phyloP scores from a whole-genome alignment of 208 protist species.

The Crithidia acanthocephali region DNA sequence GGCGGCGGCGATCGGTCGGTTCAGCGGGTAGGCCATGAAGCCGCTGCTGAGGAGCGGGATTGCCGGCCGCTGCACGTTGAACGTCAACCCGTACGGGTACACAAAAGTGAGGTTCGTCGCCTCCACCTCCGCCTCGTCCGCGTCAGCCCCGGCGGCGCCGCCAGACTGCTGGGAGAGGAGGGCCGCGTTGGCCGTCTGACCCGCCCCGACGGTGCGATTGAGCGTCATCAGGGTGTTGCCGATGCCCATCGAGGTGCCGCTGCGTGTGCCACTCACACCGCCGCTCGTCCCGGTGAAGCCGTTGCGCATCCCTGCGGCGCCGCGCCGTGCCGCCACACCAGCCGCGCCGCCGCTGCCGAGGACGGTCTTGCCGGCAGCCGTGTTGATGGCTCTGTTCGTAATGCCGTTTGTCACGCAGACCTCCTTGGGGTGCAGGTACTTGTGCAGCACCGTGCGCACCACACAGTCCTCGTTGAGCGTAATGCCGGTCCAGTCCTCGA shows the following conservation, averaged over 20 bases:
- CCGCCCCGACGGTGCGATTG: conserved; percentile 60
- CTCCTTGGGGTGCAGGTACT: conserved; percentile 97
- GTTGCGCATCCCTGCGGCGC: conserved; percentile 2
- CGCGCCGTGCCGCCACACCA: neutral
- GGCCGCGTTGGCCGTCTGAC: conserved; percentile 28
- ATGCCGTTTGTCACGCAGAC: conserved; percentile 94
- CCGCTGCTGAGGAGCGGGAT: conserved; percentile 95
- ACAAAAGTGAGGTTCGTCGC: conserved; percentile 88
- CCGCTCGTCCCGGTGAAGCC: conserved; percentile 19
- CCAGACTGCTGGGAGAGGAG: conserved; percentile 20
- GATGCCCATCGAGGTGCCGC: conserved; percentile 29
- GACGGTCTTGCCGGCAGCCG: conserved; percentile 89
- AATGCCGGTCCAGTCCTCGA: conserved; percentile 94
- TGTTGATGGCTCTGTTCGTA: conserved; percentile 95
- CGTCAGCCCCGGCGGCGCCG: conserved; percentile 4
- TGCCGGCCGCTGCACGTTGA: conserved; percentile 94
- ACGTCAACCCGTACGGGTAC: conserved; percentile 95
- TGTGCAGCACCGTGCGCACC: conserved; percentile 94
- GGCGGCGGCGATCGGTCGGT: conserved; percentile 90
- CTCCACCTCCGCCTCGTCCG: conserved; percentile 42
- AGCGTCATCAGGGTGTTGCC: conserved; percentile 51
- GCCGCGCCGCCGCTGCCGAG: conserved; percentile 36
- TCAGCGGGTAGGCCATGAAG: conserved; percentile 95
- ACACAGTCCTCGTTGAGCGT: conserved; percentile 95
- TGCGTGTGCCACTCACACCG: conserved; percentile 15